Evolutionary conservation across 2,329 filamentous ascomycete species (phyloP).

Genomic region (Ophiocordyceps polyrhachis-furcata): DNA sequence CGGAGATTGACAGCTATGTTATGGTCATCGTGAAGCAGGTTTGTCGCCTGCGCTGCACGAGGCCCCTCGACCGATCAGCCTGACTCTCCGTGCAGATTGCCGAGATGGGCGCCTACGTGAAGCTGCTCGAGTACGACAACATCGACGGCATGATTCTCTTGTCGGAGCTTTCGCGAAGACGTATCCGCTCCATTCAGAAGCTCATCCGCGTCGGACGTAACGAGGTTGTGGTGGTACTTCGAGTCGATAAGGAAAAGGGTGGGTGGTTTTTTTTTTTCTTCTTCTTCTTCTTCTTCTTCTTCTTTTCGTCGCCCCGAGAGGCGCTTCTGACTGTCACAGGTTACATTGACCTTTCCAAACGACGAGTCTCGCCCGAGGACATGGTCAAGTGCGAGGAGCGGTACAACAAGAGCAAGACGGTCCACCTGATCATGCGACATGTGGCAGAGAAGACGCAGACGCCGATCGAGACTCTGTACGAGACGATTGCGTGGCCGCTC

Average conservation of each 20-base stretch:
- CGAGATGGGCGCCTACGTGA: slow-evolving; percentile 99
- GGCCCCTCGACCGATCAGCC: not conserved
- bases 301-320: not conserved
- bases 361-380: slow-evolving; percentile 92
- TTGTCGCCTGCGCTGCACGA: slow-evolving; percentile 11
- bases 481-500: slow-evolving; percentile 88
- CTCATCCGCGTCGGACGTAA: slow-evolving; percentile 95
- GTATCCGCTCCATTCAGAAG: slow-evolving; percentile 98
- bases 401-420: slow-evolving; percentile 99
- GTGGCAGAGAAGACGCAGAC: slow-evolving; percentile 92
- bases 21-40: slow-evolving; percentile 99
- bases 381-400: slow-evolving; percentile 97
- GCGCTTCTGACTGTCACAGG: slow-evolving; percentile 16
- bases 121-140: slow-evolving; percentile 98
- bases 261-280: slow-evolving; percentile 9
- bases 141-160: slow-evolving; percentile 99
- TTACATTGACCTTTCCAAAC: slow-evolving; percentile 98
- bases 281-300: no score
- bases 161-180: slow-evolving; percentile 89
- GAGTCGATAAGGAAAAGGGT: slow-evolving; percentile 99
- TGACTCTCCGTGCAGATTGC: slow-evolving; percentile 47
- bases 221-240: slow-evolving; percentile 93
- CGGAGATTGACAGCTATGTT: slow-evolving; percentile 96
- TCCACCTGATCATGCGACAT: slow-evolving; percentile 97
- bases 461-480: slow-evolving; percentile 88